Evolutionary conservation across 78 protist genomes (phyloP).

Genomic region (Anaeramoeba ignava): DNA sequence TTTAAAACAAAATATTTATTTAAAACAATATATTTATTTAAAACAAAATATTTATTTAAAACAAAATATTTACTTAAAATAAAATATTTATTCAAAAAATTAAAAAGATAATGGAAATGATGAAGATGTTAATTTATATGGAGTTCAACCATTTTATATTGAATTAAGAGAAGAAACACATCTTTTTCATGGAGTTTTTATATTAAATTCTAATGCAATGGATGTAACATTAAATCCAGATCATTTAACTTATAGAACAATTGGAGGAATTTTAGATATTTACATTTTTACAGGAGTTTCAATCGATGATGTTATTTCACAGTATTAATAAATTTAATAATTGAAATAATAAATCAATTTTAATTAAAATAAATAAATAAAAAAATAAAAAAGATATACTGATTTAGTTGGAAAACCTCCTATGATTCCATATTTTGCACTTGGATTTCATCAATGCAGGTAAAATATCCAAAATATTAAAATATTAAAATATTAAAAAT

Average conservation of each 20-base stretch:
- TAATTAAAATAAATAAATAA: background rate
- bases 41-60: no score
- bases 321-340: background rate
- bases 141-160: background rate
- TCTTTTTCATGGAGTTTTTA: background rate
- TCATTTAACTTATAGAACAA: background rate
- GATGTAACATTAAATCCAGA: background rate
- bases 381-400: background rate
- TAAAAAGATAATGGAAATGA: background rate
- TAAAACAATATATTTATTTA: no score
- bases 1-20: no score
- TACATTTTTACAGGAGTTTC: conserved; percentile 4
- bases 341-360: background rate
- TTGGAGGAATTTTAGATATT: conserved; percentile 6
- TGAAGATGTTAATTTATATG: background rate
- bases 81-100: background rate
- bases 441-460: background rate
- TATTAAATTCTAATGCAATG: conserved; percentile 10
- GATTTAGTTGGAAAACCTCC: background rate
- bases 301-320: background rate
- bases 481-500: no score
- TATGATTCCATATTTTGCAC: background rate
- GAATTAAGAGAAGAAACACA: background rate
- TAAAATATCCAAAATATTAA: no score
- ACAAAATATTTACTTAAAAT: no score